phyloP scores from a whole-genome alignment of 2,329 filamentous ascomycete genomes.

The Fusarium sp. region DNA sequence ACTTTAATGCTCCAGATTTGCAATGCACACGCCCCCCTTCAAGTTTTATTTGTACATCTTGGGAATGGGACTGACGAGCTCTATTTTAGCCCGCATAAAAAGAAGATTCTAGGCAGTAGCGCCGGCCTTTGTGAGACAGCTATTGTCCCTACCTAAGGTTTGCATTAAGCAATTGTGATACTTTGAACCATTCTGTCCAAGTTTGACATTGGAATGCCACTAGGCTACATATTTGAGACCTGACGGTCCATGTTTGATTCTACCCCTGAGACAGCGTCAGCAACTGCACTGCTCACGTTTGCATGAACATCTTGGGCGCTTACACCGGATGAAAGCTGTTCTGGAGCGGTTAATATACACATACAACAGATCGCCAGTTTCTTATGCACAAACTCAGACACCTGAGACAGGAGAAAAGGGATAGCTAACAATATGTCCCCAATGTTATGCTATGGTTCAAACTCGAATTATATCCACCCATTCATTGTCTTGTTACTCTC shows the following conservation, averaged over 20 bases:
- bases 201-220: not conserved
- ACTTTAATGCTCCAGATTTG: conserved; percentile 16
- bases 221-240: conserved; percentile 9
- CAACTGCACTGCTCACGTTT: not conserved
- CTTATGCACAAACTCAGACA: conserved; percentile 10
- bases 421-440: not conserved
- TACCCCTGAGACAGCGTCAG: conserved; percentile 9
- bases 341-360: not conserved
- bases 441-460: not conserved
- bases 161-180: not conserved
- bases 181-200: not conserved
- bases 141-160: not conserved
- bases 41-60: conserved; percentile 14
- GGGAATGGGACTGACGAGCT: conserved; percentile 2
- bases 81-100: conserved; percentile 7
- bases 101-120: conserved; percentile 14
- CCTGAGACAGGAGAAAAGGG: conserved; percentile 17
- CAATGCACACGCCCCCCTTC: conserved; percentile 22
- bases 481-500: not conserved
- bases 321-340: not conserved
- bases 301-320: conserved; percentile 14
- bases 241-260: not conserved
- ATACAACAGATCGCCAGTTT: conserved; percentile 1
- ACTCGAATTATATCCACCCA: not conserved
- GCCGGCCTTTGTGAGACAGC: not conserved